These are phyloP conservation scores for Ganoderma meredithae DNA, from an alignment of 1,284 basidiomycete species.

Conservation along the genomic window DNA sequence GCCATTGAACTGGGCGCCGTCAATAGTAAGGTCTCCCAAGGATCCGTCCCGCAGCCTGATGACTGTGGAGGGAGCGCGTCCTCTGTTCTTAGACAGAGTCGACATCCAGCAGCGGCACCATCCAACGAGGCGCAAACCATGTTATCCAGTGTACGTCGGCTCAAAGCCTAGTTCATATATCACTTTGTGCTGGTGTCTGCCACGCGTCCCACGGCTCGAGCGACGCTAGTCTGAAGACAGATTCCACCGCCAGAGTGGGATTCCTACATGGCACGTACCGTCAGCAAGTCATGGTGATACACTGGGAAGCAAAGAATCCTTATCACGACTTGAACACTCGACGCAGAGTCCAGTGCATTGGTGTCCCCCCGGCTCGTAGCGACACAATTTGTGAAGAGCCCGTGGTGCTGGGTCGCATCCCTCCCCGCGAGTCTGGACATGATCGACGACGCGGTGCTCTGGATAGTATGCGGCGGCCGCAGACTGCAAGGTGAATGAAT, in stretches of 20 bases:
- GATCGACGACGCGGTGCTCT: background rate
- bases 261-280: too few relatives aligned
- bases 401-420: too few relatives aligned
- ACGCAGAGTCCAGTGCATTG: too few relatives aligned
- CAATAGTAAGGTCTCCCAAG: background rate
- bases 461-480: background rate
- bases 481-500: background rate
- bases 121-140: background rate
- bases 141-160: background rate
- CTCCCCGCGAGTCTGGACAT: too few relatives aligned
- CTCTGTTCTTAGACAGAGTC: slow-evolving; percentile 39
- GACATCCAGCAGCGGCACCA: slow-evolving; percentile 51
- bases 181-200: slow-evolving; percentile 46
- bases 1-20: background rate
- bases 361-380: background rate
- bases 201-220: too few relatives aligned
- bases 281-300: too few relatives aligned
- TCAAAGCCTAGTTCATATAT: slow-evolving; percentile 40
- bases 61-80: background rate
- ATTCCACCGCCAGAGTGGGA: too few relatives aligned
- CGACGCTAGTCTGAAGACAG: too few relatives aligned
- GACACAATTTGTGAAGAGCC: background rate
- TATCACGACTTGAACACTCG: too few relatives aligned
- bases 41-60: background rate
- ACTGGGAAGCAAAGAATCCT: too few relatives aligned